These are phyloP conservation scores for Rhodotorula diobovata DNA, from an alignment of 768 basidiomycete genomes.

Conservation along the genomic window DNA sequence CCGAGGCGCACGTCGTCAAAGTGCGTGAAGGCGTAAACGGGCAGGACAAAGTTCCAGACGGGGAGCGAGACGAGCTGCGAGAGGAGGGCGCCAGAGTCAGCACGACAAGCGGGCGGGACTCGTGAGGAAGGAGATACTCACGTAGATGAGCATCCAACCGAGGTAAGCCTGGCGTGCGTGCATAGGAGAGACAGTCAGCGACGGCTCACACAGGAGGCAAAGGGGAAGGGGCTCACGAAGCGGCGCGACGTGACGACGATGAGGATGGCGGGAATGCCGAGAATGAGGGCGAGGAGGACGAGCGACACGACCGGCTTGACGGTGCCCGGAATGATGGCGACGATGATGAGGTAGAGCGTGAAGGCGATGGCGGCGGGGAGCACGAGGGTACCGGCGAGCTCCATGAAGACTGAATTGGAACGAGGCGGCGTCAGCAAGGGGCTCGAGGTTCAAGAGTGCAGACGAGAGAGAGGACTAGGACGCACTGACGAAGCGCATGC, in stretches of 20 bases:
- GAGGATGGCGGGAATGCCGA: conserved; percentile 89
- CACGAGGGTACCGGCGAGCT: conserved; percentile 90
- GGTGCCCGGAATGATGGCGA: conserved; percentile 75
- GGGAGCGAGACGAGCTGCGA: conserved; percentile 75
- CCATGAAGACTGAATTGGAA: conserved; percentile 71
- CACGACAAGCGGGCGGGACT: conserved; percentile 43
- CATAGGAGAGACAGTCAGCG: background rate
- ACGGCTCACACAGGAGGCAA: conserved; percentile 52
- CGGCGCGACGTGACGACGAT: conserved; percentile 80
- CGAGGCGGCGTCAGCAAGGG: background rate
- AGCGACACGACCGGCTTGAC: conserved; percentile 74
- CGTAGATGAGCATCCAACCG: conserved; percentile 71
- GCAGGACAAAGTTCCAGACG: conserved; percentile 94
- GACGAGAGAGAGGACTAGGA: background rate
- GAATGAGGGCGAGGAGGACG: conserved; percentile 83
- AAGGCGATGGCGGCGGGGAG: conserved; percentile 96
- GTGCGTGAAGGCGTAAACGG: conserved; percentile 86
- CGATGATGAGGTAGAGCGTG: conserved; percentile 71
- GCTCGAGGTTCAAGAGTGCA: too few relatives aligned
- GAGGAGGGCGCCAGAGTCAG: conserved; percentile 45
- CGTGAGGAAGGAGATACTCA: conserved; percentile 59
- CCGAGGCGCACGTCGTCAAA: conserved; percentile 76
- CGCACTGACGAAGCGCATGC: conserved; percentile 83
- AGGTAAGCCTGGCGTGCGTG: conserved; percentile 57
- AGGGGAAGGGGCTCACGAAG: conserved; percentile 31